Conservation (phyloP, 192 early-diverging fungal species). For the Coemansia sp. region DNA sequence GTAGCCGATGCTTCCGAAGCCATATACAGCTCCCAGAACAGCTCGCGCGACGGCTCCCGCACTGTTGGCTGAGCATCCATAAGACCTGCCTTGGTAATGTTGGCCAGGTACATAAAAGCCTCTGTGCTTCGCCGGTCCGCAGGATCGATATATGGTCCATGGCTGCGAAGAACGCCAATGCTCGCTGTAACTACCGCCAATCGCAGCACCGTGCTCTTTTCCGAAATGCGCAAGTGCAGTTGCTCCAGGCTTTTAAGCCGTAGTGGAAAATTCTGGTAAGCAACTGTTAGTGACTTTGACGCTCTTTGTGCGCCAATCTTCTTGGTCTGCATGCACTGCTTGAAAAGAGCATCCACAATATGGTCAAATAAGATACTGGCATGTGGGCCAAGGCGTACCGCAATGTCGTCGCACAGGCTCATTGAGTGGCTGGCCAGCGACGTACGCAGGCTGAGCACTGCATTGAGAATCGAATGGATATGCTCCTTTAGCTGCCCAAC, state of each 20-base stretch:
- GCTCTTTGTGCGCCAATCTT: slow-evolving; percentile 48
- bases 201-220: slow-evolving; percentile 45
- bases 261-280: slow-evolving; percentile 38
- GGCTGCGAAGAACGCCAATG: slow-evolving; percentile 25
- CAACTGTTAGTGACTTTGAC: slow-evolving; percentile 27
- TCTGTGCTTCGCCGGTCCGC: slow-evolving; percentile 33
- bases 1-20: slow-evolving; percentile 22
- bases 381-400: slow-evolving; percentile 41
- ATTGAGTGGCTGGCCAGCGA: slow-evolving; percentile 42
- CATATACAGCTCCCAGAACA: slow-evolving; percentile 45
- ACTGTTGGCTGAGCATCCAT: slow-evolving; percentile 43
- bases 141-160: slow-evolving; percentile 21
- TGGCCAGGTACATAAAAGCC: slow-evolving; percentile 13
- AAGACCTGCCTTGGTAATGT: slow-evolving; percentile 19
- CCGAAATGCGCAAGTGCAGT: slow-evolving; percentile 30
- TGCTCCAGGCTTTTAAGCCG: slow-evolving; percentile 34
- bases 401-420: slow-evolving; percentile 48
- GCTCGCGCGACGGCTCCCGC: slow-evolving; percentile 37
- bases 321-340: slow-evolving; percentile 49
- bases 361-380: slow-evolving; percentile 28
- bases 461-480: slow-evolving; percentile 40
- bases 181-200: slow-evolving; percentile 34
- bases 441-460: slow-evolving; percentile 43
- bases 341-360: slow-evolving; percentile 34
- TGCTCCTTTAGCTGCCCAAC: slow-evolving; percentile 28